Conservation (phyloP, 495 filamentous ascomycete genomes). For the Cercophora samala region DNA sequence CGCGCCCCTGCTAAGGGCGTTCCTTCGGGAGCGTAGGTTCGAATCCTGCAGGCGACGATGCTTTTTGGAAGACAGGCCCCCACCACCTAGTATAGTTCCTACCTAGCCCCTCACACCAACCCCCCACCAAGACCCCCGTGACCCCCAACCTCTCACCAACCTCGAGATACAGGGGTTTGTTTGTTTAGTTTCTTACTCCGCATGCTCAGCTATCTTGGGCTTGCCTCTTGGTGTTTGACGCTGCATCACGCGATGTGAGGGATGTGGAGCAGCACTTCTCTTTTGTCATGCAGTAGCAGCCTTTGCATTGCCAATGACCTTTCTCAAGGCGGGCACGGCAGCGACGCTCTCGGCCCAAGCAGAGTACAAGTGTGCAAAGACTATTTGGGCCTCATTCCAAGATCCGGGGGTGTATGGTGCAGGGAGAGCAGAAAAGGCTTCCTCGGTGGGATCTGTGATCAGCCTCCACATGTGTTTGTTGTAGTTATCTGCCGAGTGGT, state of each 20-base stretch:
- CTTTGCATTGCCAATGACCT: not conserved
- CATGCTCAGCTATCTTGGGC: not conserved
- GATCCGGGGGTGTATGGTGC: conserved; percentile 12
- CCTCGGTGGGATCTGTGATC: conserved; percentile 11
- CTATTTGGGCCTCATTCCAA: conserved; percentile 12
- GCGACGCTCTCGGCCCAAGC: conserved; percentile 18
- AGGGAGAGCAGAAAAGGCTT: conserved; percentile 6
- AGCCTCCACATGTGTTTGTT: conserved; percentile 15
- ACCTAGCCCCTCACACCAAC: too few species aligned
- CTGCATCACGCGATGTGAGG: too few species aligned
- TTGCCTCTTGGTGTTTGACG: too few species aligned
- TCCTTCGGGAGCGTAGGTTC: conserved; percentile 31
- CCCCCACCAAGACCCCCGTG: not conserved
- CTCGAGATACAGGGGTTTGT: not conserved
- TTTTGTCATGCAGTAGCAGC: not conserved
- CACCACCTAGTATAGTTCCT: too few species aligned
- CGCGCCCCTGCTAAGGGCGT: conserved; percentile 30
- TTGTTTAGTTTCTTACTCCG: too few species aligned
- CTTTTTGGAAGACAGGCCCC: too few species aligned
- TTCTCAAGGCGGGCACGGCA: not conserved
- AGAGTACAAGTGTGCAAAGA: conserved; percentile 17
- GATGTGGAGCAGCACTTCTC: too few species aligned
- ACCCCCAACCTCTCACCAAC: not conserved
- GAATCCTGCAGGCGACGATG: conserved; percentile 29
- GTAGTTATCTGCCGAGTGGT: not conserved